These are phyloP conservation scores for Cercospora sp. DNA, from an alignment of 2,329 filamentous ascomycete species.

Conservation along the genomic window DNA sequence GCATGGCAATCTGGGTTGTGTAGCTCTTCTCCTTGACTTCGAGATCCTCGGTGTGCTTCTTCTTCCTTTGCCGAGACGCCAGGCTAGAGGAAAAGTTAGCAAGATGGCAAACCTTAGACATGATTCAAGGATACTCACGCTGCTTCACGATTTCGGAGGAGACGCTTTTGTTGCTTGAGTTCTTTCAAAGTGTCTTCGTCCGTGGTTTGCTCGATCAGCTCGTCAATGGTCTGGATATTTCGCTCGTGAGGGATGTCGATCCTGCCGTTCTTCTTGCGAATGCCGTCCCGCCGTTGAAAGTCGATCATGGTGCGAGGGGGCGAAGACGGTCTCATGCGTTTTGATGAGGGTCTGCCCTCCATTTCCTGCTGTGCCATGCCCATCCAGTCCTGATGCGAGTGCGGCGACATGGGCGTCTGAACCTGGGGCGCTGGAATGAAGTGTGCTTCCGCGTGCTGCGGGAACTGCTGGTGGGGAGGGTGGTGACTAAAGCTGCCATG, in stretches of 20 bases:
- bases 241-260: slow-evolving; percentile 95
- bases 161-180: slow-evolving; percentile 94
- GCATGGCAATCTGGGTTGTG: slow-evolving; percentile 69
- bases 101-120: slow-evolving; percentile 9
- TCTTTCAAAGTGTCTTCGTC: slow-evolving; percentile 96
- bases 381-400: slow-evolving; percentile 62
- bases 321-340: slow-evolving; percentile 65
- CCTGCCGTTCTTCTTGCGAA: slow-evolving; percentile 97
- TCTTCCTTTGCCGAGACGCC: slow-evolving; percentile 95
- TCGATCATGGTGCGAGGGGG: slow-evolving; percentile 51
- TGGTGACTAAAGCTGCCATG: slow-evolving; percentile 43
- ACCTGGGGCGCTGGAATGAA: slow-evolving; percentile 54
- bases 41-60: slow-evolving; percentile 93
- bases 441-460: slow-evolving; percentile 41
- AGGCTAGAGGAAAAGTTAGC: slow-evolving; percentile 58
- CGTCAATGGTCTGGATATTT: slow-evolving; percentile 91
- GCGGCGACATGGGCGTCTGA: slow-evolving; percentile 60
- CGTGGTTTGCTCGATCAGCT: slow-evolving; percentile 81
- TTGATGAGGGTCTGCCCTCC: slow-evolving; percentile 50
- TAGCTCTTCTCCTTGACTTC: slow-evolving; percentile 96
- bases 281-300: slow-evolving; percentile 71
- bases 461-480: slow-evolving; percentile 44
- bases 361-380: slow-evolving; percentile 53
- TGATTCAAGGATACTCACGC: slow-evolving; percentile 61
- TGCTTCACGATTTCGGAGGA: slow-evolving; percentile 92